Conservation (phyloP, 192 early-diverging fungal genomes). For the Podila verticillata region DNA sequence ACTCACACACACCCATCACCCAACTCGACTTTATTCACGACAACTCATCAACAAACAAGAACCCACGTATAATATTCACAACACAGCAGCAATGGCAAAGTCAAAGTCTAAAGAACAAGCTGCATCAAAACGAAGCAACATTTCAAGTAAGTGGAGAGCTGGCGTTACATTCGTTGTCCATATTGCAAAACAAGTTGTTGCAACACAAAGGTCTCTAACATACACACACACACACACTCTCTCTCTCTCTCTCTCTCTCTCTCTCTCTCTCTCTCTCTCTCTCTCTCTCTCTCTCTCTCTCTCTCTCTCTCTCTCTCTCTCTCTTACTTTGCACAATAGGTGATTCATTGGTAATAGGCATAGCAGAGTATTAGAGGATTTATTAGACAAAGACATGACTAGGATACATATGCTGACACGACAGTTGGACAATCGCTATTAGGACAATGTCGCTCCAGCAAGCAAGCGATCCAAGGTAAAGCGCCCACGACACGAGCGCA, state of each 20-base stretch:
- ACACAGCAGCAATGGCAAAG: constrained; percentile 32
- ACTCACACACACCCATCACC: neutral
- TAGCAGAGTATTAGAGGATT: neutral
- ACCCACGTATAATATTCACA: neutral
- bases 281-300: no score
- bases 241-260: no score
- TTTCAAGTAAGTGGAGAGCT: constrained; percentile 12
- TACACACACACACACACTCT: no score
- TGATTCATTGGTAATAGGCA: neutral
- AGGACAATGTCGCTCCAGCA: constrained; percentile 28
- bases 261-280: no score
- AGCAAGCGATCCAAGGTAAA: constrained; percentile 38
- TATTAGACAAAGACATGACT: no score
- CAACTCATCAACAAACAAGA: no score
- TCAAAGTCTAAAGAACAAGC: constrained; percentile 7
- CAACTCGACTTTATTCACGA: neutral
- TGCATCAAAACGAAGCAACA: constrained; percentile 22
- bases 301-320: no score
- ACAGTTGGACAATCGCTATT: neutral
- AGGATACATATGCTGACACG: neutral
- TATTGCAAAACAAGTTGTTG: neutral
- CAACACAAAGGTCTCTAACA: no score
- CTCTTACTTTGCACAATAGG: neutral
- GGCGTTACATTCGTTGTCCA: neutral
- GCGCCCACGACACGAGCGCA: neutral